Evolutionary conservation across 345 rosid species (phyloP), one percentile per base, ranked within the genome.

Genomic region (Luvunga scandens): DNA sequence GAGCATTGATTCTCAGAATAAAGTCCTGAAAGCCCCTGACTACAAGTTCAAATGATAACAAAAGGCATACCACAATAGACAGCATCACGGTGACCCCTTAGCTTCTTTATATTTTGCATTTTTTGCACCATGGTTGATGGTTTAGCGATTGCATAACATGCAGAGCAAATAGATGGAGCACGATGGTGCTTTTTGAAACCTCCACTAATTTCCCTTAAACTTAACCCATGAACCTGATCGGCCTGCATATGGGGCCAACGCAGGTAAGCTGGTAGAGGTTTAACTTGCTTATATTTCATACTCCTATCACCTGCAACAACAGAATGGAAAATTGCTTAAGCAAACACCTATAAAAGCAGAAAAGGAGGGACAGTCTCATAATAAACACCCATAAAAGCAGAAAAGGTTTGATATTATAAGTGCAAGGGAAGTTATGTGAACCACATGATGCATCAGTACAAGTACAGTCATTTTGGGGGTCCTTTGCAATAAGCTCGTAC

Each of bases 221-320:
- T 87, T 75, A 96, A 88, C 61, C 98, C 99, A 75, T 81, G 99
- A 60, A 96, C 93, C 86, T 96, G 99, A 90, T 94, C 97, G 73
- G 97, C 95, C 80, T 83, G 95, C 88, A 88, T 88, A 82, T 96
- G 99, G 34, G 99, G 99, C 99, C 99, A 94, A 71, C 93, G 94
- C 87, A 96, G 80, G 85, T 91, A 88, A 78, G 83, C 56, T 38
- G 94, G 91, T 42, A 91, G 82, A 77, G 73, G 83, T 83, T 85
- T 89, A 75, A 75, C 86, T 85, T 80, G 84, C 66, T 82, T 81
- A 81, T 77, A 79, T 72, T 78, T 83, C 73, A 55, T 45, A 72
- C 61, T 81, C 79, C 73, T 86, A 59, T 83, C 90, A 86, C 84
- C 95, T 89, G 80, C 80, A 80, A 82, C 65, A 82, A 68, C 62